phyloP scores from a whole-genome alignment of 2,329 filamentous ascomycete genomes.

The Fusarium protoensiforme region DNA sequence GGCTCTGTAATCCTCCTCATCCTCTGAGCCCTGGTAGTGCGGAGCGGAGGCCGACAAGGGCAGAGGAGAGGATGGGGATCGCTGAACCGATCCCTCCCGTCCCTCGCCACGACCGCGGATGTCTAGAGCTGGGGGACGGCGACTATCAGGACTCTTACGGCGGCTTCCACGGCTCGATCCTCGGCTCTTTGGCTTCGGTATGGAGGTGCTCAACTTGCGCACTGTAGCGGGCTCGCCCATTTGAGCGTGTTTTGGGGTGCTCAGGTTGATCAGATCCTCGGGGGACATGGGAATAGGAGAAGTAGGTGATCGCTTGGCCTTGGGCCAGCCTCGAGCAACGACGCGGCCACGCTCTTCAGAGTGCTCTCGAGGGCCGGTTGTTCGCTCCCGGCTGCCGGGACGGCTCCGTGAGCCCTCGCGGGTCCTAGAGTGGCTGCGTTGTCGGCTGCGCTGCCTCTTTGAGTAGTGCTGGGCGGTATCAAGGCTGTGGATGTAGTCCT shows the following conservation, averaged over 20 bases:
- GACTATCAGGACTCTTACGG: conserved; percentile 59
- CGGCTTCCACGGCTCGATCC: conserved; percentile 61
- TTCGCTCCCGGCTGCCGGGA: conserved; percentile 60
- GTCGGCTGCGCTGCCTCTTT: conserved; percentile 65
- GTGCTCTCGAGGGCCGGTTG: conserved; percentile 66
- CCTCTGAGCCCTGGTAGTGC: conserved; percentile 63
- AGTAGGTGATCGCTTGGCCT: conserved; percentile 87
- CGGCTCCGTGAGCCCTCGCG: conserved; percentile 57
- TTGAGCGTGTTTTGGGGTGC: conserved; percentile 55
- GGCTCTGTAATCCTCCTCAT: conserved; percentile 70
- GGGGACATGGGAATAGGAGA: conserved; percentile 96
- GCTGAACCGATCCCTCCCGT: conserved; percentile 66
- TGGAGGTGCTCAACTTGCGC: conserved; percentile 53
- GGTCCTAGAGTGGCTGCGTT: conserved; percentile 61
- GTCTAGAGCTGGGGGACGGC: conserved; percentile 56
- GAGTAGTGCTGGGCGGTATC: conserved; percentile 78
- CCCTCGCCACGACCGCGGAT: conserved; percentile 72
- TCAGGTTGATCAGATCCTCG: conserved; percentile 78
- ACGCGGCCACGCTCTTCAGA: conserved; percentile 79
- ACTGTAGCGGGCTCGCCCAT: conserved; percentile 56
- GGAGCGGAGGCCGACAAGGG: conserved; percentile 71
- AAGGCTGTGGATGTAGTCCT: conserved; percentile 88
- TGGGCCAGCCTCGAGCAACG: conserved; percentile 72
- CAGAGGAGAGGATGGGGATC: conserved; percentile 84
- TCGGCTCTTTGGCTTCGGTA: conserved; percentile 54